These are phyloP conservation scores for Salvia hispanica DNA, from an alignment of 257 asterid species.

Conservation along the genomic window DNA sequence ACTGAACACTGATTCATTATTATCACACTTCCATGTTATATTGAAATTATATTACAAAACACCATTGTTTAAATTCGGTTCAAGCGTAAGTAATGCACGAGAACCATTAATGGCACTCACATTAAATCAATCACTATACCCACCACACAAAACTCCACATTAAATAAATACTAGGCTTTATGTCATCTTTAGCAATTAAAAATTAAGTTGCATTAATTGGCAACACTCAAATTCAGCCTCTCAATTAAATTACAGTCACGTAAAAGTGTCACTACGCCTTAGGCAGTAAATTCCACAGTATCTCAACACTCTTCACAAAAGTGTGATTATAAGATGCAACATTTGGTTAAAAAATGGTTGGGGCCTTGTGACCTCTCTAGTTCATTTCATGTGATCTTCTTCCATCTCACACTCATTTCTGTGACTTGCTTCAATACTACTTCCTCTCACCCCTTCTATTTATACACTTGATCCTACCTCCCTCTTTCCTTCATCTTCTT, in stretches of 20 bases:
- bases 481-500: constrained; percentile 5
- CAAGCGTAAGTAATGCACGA: background rate
- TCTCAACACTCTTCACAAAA: constrained; percentile 31
- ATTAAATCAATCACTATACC: background rate
- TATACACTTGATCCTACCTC: constrained; percentile 33
- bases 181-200: constrained; percentile 5
- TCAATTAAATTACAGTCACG: constrained; percentile 42
- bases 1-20: no score
- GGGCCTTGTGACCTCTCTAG: constrained; percentile 35
- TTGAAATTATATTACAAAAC: no score
- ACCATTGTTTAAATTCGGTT: no score
- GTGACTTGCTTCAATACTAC: constrained; percentile 72
- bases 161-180: no score
- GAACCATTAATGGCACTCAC: constrained; percentile 27
- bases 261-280: constrained; percentile 24
- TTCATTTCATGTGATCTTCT: constrained; percentile 62
- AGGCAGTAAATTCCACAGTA: constrained; percentile 38
- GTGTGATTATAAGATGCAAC: constrained; percentile 35
- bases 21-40: no score
- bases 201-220: constrained; percentile 32
- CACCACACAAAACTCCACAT: no score
- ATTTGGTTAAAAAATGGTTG: constrained; percentile 34
- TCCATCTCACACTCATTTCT: constrained; percentile 46
- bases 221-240: constrained; percentile 22
- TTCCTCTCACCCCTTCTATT: constrained; percentile 26